A percentile compares a stretch with the other conserved stretches of the same genome.
Conservation (phyloP, 2,329 filamentous ascomycete species). For the Pseudocercospora cruenta region DNA sequence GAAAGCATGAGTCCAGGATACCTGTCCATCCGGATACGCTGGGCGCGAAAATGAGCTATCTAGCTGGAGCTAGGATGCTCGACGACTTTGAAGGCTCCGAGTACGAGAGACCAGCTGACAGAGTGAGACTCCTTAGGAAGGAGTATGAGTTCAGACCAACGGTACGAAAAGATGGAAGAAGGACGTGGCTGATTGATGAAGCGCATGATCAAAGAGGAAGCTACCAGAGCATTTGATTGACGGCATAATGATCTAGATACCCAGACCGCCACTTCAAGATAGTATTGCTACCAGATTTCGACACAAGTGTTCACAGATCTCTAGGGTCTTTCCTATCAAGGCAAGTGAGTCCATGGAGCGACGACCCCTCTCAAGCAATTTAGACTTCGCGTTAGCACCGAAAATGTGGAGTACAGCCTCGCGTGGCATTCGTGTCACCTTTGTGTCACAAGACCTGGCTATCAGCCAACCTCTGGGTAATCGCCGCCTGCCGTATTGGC, state of each 20-base stretch:
- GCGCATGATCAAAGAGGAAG: slow-evolving; percentile 1
- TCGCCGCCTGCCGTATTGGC: not conserved
- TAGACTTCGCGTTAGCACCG: not conserved
- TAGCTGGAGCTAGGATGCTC: slow-evolving; percentile 15
- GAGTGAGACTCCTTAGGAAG: slow-evolving; percentile 19
- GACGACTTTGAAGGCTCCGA: slow-evolving; percentile 22
- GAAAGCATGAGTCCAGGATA: slow-evolving; percentile 21
- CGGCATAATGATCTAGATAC: not conserved
- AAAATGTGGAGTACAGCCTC: slow-evolving; percentile 4
- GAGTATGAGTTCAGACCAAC: slow-evolving; percentile 18
- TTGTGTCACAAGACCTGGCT: not conserved
- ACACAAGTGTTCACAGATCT: not conserved
- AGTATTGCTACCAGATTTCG: not conserved
- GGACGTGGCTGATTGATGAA: slow-evolving; percentile 24
- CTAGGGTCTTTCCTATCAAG: not conserved
- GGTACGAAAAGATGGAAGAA: slow-evolving; percentile 22
- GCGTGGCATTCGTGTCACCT: slow-evolving; percentile 3
- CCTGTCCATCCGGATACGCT: slow-evolving; percentile 25
- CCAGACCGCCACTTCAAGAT: not conserved
- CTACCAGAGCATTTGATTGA: not conserved
- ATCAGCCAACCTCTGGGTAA: not conserved
- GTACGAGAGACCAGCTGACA: slow-evolving; percentile 5
- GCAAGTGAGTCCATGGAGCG: not conserved
- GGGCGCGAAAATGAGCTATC: slow-evolving; percentile 24
- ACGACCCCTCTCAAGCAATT: not conserved